A percentile compares a stretch with the other conserved stretches of the same genome.
phyloP scores from a whole-genome alignment of 768 basidiomycete species.

The Amanita pseudoporphyria region DNA sequence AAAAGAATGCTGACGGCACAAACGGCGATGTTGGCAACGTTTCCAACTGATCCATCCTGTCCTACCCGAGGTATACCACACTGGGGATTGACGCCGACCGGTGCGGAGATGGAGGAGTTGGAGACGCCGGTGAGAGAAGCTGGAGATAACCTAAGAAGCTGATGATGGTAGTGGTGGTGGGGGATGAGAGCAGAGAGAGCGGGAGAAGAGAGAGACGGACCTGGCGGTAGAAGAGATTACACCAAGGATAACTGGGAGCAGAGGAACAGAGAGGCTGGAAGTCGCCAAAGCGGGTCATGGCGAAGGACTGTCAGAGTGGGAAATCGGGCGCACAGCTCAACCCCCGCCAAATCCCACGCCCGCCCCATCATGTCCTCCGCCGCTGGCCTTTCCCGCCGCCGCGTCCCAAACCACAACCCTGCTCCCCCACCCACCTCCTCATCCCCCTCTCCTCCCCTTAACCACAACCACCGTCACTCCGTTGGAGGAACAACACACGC shows the following conservation, averaged over 20 bases:
- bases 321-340: too few relatives aligned
- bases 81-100: slow-evolving; percentile 72
- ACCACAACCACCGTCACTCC: neutral
- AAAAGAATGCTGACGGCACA: slow-evolving; percentile 68
- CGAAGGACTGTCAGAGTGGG: too few relatives aligned
- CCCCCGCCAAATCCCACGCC: neutral
- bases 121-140: slow-evolving; percentile 32
- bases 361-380: slow-evolving; percentile 2
- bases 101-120: slow-evolving; percentile 40
- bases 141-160: slow-evolving; percentile 29
- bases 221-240: slow-evolving; percentile 92
- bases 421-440: too few relatives aligned
- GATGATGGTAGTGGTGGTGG: neutral
- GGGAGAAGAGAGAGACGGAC: slow-evolving; percentile 24
- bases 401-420: neutral
- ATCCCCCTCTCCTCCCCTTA: neutral
- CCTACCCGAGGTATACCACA: slow-evolving; percentile 70
- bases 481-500: slow-evolving; percentile 41
- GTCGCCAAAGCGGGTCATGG: slow-evolving; percentile 58
- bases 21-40: slow-evolving; percentile 78
- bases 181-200: slow-evolving; percentile 5
- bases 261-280: slow-evolving; percentile 58
- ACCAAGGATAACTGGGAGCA: slow-evolving; percentile 80
- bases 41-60: slow-evolving; percentile 53
- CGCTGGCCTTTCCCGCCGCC: slow-evolving; percentile 4